Base-by-base conservation (phyloP, 495 filamentous ascomycete genomes). In the Podospora pseudoanserina region DNA sequence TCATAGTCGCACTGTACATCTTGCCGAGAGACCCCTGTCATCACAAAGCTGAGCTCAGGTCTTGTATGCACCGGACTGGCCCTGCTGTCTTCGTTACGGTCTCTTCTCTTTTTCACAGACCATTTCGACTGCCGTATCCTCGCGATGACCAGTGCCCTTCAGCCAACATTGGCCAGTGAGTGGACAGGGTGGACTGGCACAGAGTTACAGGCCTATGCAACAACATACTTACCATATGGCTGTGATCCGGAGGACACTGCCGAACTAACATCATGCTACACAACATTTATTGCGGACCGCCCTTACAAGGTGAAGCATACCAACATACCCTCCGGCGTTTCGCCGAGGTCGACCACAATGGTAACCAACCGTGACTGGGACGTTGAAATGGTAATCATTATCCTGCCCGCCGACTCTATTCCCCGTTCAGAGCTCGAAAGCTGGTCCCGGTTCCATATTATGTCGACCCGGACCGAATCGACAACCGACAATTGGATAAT, bases 321-420 rank as follows among this genome's bases (percentile, higher is more conserved):
- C 39, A 49, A 49, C 39, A 49, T 49, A 6, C 39, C 39, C 39
- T 13, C 39, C 9, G 9, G 39, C 9, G 5, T 49, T 13, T 9
- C 39, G 39, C 39, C 39, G 39, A 13, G 20, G 20, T 20, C 2
- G 39, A 13, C 5, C 9, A 49, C 39, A 49, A 49, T 6, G 39
- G 9, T 9, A 49, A 49, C 9, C 39, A 49, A 49, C 39, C 39
- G 39, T 13, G 39, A 49, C 39, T 49, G 39, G 39, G 71, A 74
- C 44, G 67, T 78, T 11, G 79, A 79, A 6, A 26, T 82, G 23
- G 69, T 83, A 20, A 34, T 79, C 55, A 63, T 82, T 39, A 68
- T 79, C n/a, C 73, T 81, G 60, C 72, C 78, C 4, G 72, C 73
- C 18, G 76, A 70, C 19, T 69, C 71, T 6, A 74, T 78, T 7